phyloP scores from a whole-genome alignment of 306 rosid genomes.

The Carpinus viminea region DNA sequence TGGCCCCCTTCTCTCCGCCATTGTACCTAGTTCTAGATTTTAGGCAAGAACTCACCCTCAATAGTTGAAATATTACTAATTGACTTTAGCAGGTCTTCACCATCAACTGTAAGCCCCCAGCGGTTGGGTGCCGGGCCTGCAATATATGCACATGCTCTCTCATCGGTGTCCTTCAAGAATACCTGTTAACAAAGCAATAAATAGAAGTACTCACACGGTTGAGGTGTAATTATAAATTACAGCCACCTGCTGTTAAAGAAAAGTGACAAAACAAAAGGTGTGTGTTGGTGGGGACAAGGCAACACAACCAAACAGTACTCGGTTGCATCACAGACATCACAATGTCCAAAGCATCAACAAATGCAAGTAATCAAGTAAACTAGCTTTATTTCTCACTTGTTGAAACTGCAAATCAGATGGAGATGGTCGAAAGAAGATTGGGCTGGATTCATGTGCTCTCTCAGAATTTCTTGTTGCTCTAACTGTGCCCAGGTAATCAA shows the following conservation, averaged over 20 bases:
- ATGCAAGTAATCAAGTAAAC: conserved; percentile 9
- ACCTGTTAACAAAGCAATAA: conserved; percentile 53
- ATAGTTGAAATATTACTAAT: conserved; percentile 38
- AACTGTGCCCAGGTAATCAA: conserved; percentile 95
- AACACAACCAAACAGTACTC: conserved; percentile 1
- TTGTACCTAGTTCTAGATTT: conserved; percentile 13
- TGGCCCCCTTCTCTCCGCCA: too few species aligned
- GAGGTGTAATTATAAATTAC: conserved; percentile 8
- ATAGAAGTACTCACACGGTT: conserved; percentile 22
- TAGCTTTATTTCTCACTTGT: conserved; percentile 66
- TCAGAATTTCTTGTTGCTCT: conserved; percentile 44
- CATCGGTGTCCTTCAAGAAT: conserved; percentile 91
- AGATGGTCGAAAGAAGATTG: conserved; percentile 70
- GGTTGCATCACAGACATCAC: conserved; percentile 1
- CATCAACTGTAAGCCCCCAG: conserved; percentile 93
- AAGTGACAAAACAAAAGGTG: neutral
- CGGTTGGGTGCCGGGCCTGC: conserved; percentile 99
- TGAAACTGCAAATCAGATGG: conserved; percentile 80
- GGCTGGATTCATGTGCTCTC: conserved; percentile 41
- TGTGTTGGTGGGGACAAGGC: neutral
- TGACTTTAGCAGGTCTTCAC: conserved; percentile 63
- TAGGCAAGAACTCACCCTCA: conserved; percentile 52
- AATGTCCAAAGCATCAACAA: conserved; percentile 4
- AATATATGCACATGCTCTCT: conserved; percentile 99
- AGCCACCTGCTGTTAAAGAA: conserved; percentile 7